Percentiles rank a stretch among this genome's conserved stretches.
These are phyloP conservation scores for Macrolepiota albuminosa DNA, from an alignment of 768 basidiomycete species.

Conservation along the genomic window DNA sequence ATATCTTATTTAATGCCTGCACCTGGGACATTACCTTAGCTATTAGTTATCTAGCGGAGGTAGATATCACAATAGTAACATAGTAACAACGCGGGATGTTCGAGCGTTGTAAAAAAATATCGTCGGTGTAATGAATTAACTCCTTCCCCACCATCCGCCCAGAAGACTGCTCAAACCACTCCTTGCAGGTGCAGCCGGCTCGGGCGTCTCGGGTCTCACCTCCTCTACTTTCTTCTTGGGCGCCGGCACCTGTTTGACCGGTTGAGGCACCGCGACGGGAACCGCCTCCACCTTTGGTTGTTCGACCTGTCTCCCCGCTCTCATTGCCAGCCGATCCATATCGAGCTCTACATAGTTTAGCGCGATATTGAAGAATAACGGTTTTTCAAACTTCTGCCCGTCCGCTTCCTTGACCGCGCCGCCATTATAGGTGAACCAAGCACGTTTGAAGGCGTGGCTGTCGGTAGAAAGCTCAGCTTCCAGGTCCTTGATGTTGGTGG, in stretches of 20 bases:
- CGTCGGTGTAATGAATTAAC: neutral
- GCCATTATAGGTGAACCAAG: conserved; percentile 79
- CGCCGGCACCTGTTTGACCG: conserved; percentile 38
- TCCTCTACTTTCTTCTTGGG: conserved; percentile 57
- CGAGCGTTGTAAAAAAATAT: no score
- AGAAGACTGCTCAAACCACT: conserved; percentile 64
- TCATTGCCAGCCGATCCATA: conserved; percentile 67
- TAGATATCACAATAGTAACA: no score
- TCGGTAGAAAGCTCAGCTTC: conserved; percentile 46
- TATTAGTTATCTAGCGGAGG: no score
- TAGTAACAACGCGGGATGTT: no score
- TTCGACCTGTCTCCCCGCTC: conserved; percentile 57
- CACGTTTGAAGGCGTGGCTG: conserved; percentile 52
- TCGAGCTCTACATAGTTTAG: conserved; percentile 89
- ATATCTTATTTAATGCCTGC: no score
- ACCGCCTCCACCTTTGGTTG: conserved; percentile 13
- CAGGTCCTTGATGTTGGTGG: conserved; percentile 41
- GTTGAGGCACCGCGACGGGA: conserved; percentile 17
- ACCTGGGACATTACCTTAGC: no score
- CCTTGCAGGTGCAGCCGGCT: conserved; percentile 36
- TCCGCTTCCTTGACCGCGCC: conserved; percentile 44
- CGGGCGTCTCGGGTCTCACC: conserved; percentile 43
- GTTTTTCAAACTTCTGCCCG: conserved; percentile 61
- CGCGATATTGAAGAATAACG: conserved; percentile 90
- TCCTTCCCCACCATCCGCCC: conserved; percentile 81